Evolutionary conservation across 768 basidiomycete species (phyloP).

Genomic region (Boletus subparvulus): DNA sequence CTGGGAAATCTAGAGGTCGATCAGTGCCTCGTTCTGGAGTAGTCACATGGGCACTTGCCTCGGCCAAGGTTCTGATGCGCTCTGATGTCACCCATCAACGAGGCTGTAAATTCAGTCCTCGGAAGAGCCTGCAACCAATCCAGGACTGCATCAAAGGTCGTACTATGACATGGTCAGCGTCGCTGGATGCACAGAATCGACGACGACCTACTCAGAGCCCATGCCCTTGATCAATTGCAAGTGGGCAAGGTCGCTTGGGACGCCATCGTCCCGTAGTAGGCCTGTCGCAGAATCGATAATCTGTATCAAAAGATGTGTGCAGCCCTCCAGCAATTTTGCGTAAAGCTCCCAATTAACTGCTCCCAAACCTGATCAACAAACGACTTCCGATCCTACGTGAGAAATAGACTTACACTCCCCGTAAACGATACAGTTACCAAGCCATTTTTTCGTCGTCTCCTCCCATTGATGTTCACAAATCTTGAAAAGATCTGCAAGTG

Average conservation of each 20-base stretch:
- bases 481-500: constrained; percentile 25
- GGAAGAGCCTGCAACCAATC: constrained; percentile 28
- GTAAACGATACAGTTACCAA: constrained; percentile 27
- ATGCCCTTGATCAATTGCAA: constrained; percentile 35
- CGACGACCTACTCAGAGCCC: constrained; percentile 41
- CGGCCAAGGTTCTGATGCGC: constrained; percentile 29
- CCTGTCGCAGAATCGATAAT: constrained; percentile 30
- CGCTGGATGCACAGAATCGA: neutral
- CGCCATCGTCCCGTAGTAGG: constrained; percentile 30
- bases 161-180: constrained; percentile 14
- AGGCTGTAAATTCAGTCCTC: constrained; percentile 8
- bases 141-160: constrained; percentile 26
- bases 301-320: constrained; percentile 42
- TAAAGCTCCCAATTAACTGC: constrained; percentile 61
- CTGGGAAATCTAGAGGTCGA: constrained; percentile 30
- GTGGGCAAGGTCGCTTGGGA: constrained; percentile 31
- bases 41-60: constrained; percentile 12
- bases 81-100: constrained; percentile 24
- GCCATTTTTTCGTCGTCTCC: constrained; percentile 18
- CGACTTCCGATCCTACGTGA: neutral
- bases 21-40: neutral
- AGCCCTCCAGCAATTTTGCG: constrained; percentile 42
- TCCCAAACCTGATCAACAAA: constrained; percentile 1
- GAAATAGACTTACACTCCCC: constrained; percentile 46
- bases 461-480: constrained; percentile 27